Evolutionary conservation across 2,329 filamentous ascomycete species (phyloP).

Genomic region (Pleomassaria siparia): DNA sequence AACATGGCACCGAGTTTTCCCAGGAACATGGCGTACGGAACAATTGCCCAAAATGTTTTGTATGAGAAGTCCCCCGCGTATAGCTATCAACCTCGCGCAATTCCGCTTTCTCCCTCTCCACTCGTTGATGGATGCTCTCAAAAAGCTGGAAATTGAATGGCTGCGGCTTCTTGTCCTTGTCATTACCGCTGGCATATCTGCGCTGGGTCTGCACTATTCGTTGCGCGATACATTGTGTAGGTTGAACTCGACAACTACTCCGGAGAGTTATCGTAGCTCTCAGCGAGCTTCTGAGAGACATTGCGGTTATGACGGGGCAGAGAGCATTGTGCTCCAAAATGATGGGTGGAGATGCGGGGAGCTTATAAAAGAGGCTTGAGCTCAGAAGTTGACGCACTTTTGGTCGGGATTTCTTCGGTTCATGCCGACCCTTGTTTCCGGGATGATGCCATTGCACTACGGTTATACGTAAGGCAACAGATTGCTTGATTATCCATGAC

Average conservation of each 20-base stretch:
- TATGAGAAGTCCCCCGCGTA: slow-evolving; percentile 35
- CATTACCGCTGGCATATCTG: slow-evolving; percentile 29
- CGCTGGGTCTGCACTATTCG: not conserved
- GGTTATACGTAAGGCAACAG: not conserved
- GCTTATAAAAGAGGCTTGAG: slow-evolving; percentile 2
- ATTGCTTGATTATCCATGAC: not conserved
- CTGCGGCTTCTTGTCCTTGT: slow-evolving; percentile 35
- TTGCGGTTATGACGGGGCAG: slow-evolving; percentile 20
- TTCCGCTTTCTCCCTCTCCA: slow-evolving; percentile 61
- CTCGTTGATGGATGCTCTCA: slow-evolving; percentile 60
- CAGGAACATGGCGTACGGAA: slow-evolving; percentile 17
- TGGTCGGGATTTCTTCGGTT: slow-evolving; percentile 1
- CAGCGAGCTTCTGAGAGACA: slow-evolving; percentile 32
- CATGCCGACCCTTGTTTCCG: not conserved
- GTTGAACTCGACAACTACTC: slow-evolving; percentile 10
- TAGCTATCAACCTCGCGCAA: slow-evolving; percentile 45
- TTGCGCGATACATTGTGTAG: not conserved
- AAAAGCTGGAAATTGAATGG: slow-evolving; percentile 64
- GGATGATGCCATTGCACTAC: not conserved
- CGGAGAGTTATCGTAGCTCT: slow-evolving; percentile 24
- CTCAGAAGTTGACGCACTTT: not conserved
- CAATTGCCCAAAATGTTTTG: slow-evolving; percentile 38
- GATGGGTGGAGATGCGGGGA: slow-evolving; percentile 2
- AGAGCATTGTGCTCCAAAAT: slow-evolving; percentile 6
- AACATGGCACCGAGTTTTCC: not conserved